Evolutionary conservation across 179 eudicot species (phyloP), one percentile per base, ranked within the genome.

Genomic region (Amaranthus tricolor): DNA sequence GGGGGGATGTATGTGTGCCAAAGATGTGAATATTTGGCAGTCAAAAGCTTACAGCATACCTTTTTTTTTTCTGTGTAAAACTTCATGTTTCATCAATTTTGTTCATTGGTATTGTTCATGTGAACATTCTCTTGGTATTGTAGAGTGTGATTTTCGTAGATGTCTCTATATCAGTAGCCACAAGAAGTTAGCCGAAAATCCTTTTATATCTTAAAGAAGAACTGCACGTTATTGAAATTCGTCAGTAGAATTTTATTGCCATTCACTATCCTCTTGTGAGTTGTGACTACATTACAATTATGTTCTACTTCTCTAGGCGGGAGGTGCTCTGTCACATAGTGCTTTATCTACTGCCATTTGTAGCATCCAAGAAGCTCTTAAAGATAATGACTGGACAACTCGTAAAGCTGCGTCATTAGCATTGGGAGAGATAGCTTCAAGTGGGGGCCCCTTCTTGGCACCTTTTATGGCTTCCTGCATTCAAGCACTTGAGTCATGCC

Each of bases 381-480:
- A 88, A 82, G 88, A 83, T 74, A 77, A 78, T 82, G 96, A 94
- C 64, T 94, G 97, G 98, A 78, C 82, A 58, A 88, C 97, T 56
- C 92, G 97, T 31, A 93, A 91, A 84, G 93, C 98, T 80, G 96
- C 97, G 61, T 80, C 90, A 64, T 75, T 80, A 76, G 87, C 90
- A 31, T 70, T 94, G 68, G 91, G 86, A 13, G 88, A 90, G 61
- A 89, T 91, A 74, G 92, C 92, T 79, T 86, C 90, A 49, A 82
- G 86, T 82, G 90, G 90, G 48, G 90, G 89, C 73, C 81, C 88
- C 66, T 83, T 79, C 80, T 80, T 84, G 72, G 78, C 85, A 56
- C 84, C 89, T 66, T 86, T 87, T 58, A 92, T 84, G 83, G 74
- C 85, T 49, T 87, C 97, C 21, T 91, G 95, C 79, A 76, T 88